These are phyloP conservation scores for Paracoccidioides brasiliensis DNA, from an alignment of 2,329 filamentous ascomycete species.

Conservation along the genomic window DNA sequence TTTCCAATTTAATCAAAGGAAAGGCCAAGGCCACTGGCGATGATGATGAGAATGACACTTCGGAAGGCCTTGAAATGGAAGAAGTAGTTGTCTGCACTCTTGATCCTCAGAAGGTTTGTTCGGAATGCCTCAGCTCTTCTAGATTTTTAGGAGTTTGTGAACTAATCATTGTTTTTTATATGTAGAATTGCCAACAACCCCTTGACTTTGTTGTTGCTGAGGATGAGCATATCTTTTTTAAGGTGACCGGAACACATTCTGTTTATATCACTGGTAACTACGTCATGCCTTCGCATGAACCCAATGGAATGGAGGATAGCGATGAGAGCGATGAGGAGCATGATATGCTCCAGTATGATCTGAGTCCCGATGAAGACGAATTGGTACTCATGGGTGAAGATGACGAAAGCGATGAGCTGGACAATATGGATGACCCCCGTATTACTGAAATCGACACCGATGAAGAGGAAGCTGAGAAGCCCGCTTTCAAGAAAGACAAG, in stretches of 20 bases:
- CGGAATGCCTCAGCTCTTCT: not conserved
- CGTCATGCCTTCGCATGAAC: constrained; percentile 54
- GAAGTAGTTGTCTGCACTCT: constrained; percentile 93
- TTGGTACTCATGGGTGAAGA: constrained; percentile 44
- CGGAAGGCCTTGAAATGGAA: constrained; percentile 56
- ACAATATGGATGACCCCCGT: constrained; percentile 64
- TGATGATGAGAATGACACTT: constrained; percentile 44
- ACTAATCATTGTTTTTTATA: constrained; percentile 5
- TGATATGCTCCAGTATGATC: constrained; percentile 45
- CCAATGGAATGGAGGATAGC: constrained; percentile 13
- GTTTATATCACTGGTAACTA: constrained; percentile 96
- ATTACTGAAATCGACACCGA: constrained; percentile 73
- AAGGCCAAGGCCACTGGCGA: constrained; percentile 62
- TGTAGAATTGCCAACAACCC: constrained; percentile 83
- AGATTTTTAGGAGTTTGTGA: not conserved
- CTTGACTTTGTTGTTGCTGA: constrained; percentile 86
- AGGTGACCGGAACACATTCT: constrained; percentile 76
- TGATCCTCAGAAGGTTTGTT: constrained; percentile 72
- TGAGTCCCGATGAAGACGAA: constrained; percentile 68
- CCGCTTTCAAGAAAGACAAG: constrained; percentile 34
- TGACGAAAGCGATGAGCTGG: constrained; percentile 62
- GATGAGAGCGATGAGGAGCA: constrained; percentile 50
- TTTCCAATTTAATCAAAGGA: constrained; percentile 45
- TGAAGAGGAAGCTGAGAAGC: constrained; percentile 55
- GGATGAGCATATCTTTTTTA: constrained; percentile 83